phyloP scores from a whole-genome alignment of 441 rosid species.

The Isatis lusitanica region DNA sequence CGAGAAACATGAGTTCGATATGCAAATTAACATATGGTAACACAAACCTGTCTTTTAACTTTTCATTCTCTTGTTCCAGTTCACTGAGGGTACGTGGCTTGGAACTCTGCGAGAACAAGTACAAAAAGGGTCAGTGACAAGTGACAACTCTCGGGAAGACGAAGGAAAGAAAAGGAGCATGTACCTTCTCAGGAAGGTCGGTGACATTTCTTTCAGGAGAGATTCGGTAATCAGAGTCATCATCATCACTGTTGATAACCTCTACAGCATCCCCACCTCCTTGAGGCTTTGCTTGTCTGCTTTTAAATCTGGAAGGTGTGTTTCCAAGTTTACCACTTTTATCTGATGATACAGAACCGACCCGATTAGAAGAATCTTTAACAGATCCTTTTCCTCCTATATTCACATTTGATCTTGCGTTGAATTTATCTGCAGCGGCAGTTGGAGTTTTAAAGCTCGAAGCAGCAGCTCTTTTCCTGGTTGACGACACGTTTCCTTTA shows the following conservation, averaged over 20 bases:
- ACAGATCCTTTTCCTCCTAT: slow-evolving; percentile 25
- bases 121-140: neutral
- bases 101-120: slow-evolving; percentile 9
- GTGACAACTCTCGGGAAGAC: neutral
- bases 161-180: slow-evolving; percentile 18
- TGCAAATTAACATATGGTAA: slow-evolving; percentile 17
- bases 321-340: slow-evolving; percentile 34
- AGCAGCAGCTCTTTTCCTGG: slow-evolving; percentile 37
- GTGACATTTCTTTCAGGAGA: slow-evolving; percentile 31
- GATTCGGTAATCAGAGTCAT: slow-evolving; percentile 33
- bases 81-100: slow-evolving; percentile 31
- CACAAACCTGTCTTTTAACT: slow-evolving; percentile 57
- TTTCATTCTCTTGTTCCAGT: slow-evolving; percentile 60
- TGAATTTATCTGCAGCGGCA: slow-evolving; percentile 40
- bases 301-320: slow-evolving; percentile 30
- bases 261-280: slow-evolving; percentile 35
- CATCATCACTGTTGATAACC: slow-evolving; percentile 37
- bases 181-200: slow-evolving; percentile 35
- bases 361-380: slow-evolving; percentile 5
- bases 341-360: slow-evolving; percentile 19
- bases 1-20: neutral
- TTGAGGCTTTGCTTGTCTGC: slow-evolving; percentile 36
- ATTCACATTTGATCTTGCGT: slow-evolving; percentile 27
- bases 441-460: slow-evolving; percentile 33
- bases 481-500: slow-evolving; percentile 31